Evolutionary conservation across 805 yeast genomes (phyloP).

Genomic region (Pichia ethanolica): DNA sequence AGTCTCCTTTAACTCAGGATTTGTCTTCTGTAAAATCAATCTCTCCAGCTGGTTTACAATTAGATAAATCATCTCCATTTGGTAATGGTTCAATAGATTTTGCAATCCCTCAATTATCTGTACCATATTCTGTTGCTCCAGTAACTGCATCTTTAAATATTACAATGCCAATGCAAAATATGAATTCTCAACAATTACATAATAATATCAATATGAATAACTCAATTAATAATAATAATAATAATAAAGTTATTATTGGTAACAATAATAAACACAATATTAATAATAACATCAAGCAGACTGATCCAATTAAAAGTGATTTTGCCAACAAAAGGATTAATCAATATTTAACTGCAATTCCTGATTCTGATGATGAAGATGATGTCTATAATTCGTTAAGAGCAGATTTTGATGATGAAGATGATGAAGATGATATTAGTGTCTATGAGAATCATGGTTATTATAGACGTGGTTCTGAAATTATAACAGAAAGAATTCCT

Average conservation of each 20-base stretch:
- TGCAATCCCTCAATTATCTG: constrained; percentile 34
- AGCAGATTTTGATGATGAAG: constrained; percentile 27
- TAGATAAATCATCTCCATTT: constrained; percentile 23
- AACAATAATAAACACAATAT: background rate
- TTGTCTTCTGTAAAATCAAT: constrained; percentile 14
- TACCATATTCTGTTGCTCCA: constrained; percentile 72
- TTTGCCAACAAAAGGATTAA: constrained; percentile 6
- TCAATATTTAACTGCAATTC: constrained; percentile 8
- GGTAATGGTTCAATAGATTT: constrained; percentile 27
- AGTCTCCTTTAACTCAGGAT: constrained; percentile 3
- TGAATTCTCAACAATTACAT: no score
- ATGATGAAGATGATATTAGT: constrained; percentile 30
- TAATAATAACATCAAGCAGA: no score
- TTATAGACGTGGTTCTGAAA: constrained; percentile 27
- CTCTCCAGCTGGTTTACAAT: constrained; percentile 24
- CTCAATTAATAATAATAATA: background rate
- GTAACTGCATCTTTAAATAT: constrained; percentile 55
- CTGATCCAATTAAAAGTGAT: constrained; percentile 1
- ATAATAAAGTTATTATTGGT: background rate
- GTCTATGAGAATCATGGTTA: constrained; percentile 19
- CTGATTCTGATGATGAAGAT: constrained; percentile 27
- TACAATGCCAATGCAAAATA: constrained; percentile 3
- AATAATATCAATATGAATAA: background rate
- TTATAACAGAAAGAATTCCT: constrained; percentile 32
- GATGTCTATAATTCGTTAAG: constrained; percentile 36